Base-by-base conservation (phyloP, 176 grass and related monocot genomes). In the Stipa capillata region DNA sequence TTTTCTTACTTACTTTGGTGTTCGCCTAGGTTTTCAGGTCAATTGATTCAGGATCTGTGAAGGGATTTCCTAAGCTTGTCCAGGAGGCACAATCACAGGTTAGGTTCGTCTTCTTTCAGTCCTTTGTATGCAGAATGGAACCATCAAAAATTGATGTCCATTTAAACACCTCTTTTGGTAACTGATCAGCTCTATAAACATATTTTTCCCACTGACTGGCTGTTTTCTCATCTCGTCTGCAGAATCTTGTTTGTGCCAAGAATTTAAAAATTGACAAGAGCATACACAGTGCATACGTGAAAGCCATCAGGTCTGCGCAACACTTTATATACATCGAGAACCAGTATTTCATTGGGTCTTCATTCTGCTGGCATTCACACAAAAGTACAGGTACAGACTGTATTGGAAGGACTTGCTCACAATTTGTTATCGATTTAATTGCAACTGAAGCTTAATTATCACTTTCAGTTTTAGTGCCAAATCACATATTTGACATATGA, bases 261-360 rank as follows among this genome's bases (percentile, higher is more conserved):
- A 91, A 88, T 48, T 85, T 91, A 72, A 88, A 88, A 65, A 91
- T 91, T 62, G 89, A 91, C 54, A 84, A 77, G 65, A 91, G 85
- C 79, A 91, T 91, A 82, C 89, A 91, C 36, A 88, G 44, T 67
- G 89, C 89, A 32, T 88, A 91, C 61, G 89, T 91, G 15, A 91
- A 88, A 82, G 85, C 89, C 51, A 88, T 91, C 59, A 87, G 85
- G 73, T 79, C 89, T 73, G 89, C 89, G 12, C 85, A 88, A 8
- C 85, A 91, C 49, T 91, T 91, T 55, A 88, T 91, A 77, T 91
- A 91, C 52, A 88, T 91, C 42, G 89, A 91, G 57, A 91, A 91
- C 21, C 85, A 91, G 41, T 91, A 91, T 72, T 91, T 91, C 63
- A 82, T 91, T 68, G 89, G 89, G 29, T 91, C 85, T 45, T 88